Evolutionary conservation across 148 eudicot genomes (phyloP), one percentile per base, ranked within the genome.

Genomic region (Vaccinium myrtillus): DNA sequence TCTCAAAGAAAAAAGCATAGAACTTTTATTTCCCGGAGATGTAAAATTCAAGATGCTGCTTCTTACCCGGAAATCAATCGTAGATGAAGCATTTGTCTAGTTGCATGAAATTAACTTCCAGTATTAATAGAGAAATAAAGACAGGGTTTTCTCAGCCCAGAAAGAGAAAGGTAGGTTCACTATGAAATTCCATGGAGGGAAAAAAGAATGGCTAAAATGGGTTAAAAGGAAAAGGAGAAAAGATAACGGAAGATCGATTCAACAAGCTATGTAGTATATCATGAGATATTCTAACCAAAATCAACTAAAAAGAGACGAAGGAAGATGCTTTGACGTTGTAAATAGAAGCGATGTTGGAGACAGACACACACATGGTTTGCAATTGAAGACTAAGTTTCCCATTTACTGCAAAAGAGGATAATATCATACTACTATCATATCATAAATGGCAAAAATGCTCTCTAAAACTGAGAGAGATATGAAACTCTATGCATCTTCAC

Each of bases 381-480:
- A 61, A 61, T 61, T 21, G n/a, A 61, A 61, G 25, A 59, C 8
- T 61, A 73, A 16, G 18, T 70, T 75, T 25, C 80, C 53, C 43
- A 46, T 80, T 48, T 71, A 15, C 25, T 46, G 13, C 58, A 77
- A 5, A 77, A 50, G 36, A 23, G 18, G 36, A 50, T 43, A 43
- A 43, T 43, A 43, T 43, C 46, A 43, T 43, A 36, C 39, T n/a
- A 49, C 53, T 77, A 23, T 23, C 39, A 11, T 77, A 13, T 77
- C 32, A 67, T 67, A 9, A 6, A 25, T 23, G 32, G 50, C 55
- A 81, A 50, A 69, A 81, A 81, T 19, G 39, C 63, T 15, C 58
- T 77, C 80, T 77, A 77, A 32, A 90, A 82, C 77, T 70, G 55
- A 25, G 25, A 49, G 76, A 82, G 70, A 82, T 30, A 32, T 51